phyloP scores from a whole-genome alignment of 768 basidiomycete species.

The Tricholomella constricta region DNA sequence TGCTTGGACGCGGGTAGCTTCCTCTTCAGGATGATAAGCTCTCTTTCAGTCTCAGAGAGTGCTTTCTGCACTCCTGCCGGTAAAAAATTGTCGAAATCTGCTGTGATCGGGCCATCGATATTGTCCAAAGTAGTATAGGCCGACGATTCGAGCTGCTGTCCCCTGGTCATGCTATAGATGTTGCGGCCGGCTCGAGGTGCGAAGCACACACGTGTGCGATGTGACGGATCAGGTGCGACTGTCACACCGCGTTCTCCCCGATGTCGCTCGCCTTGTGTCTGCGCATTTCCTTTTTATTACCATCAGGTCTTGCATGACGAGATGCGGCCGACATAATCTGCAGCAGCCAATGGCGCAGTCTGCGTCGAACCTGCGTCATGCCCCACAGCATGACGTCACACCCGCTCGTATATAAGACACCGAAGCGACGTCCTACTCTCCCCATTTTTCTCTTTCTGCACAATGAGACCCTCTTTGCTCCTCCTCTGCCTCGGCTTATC shows the following conservation, averaged over 20 bases:
- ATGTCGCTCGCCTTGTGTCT: neutral
- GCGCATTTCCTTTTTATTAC: neutral
- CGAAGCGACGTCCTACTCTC: neutral
- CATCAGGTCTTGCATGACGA: neutral
- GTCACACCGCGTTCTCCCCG: too few relatives aligned
- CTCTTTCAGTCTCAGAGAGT: neutral
- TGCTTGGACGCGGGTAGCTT: neutral
- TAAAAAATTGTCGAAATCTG: neutral
- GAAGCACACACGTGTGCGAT: too few relatives aligned
- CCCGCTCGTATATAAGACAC: slow-evolving; percentile 6
- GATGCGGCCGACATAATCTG: neutral
- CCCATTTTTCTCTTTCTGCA: neutral
- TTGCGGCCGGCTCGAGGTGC: too few relatives aligned
- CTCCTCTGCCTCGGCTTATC: slow-evolving; percentile 31
- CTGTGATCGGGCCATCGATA: neutral
- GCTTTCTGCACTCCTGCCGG: too few relatives aligned
- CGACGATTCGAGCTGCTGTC: too few relatives aligned
- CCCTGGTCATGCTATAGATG: too few relatives aligned
- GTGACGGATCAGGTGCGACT: too few relatives aligned
- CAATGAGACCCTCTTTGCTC: slow-evolving; percentile 31
- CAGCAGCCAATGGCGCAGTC: neutral
- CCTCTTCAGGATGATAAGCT: neutral
- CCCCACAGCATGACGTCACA: slow-evolving; percentile 24
- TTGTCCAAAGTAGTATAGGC: neutral
- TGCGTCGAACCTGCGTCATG: slow-evolving; percentile 17